Evolutionary conservation across 805 yeast genomes (phyloP).

Genomic region (Candida nitratophila): DNA sequence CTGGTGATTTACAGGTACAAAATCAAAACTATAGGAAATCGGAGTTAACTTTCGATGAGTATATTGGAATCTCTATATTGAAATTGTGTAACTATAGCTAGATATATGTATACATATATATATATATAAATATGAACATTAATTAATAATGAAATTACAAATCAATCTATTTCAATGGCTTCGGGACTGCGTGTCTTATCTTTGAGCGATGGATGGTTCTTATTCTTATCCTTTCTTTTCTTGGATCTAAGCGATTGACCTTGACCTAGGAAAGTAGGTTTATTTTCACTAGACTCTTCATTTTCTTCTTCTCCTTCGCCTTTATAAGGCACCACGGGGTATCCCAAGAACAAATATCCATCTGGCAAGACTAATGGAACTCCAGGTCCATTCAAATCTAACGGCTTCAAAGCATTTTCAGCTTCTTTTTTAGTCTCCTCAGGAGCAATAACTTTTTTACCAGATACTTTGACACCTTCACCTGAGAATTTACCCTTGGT

Average conservation of each 20-base stretch:
- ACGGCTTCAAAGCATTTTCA: conserved; percentile 27
- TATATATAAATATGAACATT: background rate
- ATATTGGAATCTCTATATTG: conserved; percentile 13
- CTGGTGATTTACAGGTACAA: background rate
- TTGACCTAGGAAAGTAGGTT: conserved; percentile 44
- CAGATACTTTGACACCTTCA: conserved; percentile 65
- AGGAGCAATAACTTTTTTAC: conserved; percentile 32
- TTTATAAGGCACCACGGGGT: conserved; percentile 56
- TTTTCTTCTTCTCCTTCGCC: conserved; percentile 26
- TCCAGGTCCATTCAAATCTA: conserved; percentile 56
- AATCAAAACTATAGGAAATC: background rate
- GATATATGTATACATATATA: background rate
- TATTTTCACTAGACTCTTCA: conserved; percentile 7
- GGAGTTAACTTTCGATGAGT: conserved; percentile 13
- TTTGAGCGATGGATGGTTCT: conserved; percentile 46
- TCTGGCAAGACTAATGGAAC: conserved; percentile 69
- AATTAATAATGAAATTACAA: background rate
- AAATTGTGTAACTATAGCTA: conserved; percentile 1
- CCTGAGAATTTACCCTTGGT: conserved; percentile 40
- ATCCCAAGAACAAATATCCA: conserved; percentile 91
- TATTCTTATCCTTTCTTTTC: conserved; percentile 51
- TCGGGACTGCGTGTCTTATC: conserved; percentile 69
- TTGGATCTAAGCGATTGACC: conserved; percentile 64
- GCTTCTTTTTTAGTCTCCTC: conserved; percentile 13
- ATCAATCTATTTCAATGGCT: conserved; percentile 68